phyloP scores from a whole-genome alignment of 2,329 filamentous ascomycete species.

The Neocucurbitaria cava region DNA sequence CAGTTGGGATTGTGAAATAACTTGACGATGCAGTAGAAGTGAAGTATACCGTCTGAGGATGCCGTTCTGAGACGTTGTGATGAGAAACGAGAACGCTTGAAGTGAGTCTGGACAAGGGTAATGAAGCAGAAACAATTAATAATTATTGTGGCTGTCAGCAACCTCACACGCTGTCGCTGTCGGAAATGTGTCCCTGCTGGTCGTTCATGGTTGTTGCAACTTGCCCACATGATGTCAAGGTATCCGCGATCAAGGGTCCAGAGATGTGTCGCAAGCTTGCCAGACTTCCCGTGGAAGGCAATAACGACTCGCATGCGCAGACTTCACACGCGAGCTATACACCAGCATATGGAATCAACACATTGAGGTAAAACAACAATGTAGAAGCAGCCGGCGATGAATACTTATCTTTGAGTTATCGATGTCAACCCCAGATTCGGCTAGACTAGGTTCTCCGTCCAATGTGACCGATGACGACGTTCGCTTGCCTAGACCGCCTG shows the following conservation, averaged over 20 bases:
- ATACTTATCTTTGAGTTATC: background rate
- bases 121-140: too few species aligned
- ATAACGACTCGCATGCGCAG: background rate
- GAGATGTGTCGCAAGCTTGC: too few species aligned
- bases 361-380: background rate
- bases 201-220: background rate
- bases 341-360: background rate
- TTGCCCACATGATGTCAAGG: background rate
- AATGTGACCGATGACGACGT: background rate
- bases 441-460: too few species aligned
- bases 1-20: too few species aligned
- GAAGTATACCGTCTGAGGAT: too few species aligned
- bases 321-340: background rate
- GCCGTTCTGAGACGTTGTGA: too few species aligned
- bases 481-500: background rate
- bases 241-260: too few species aligned
- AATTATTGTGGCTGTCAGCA: background rate
- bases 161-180: background rate
- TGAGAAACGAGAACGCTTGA: too few species aligned
- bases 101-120: too few species aligned
- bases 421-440: background rate
- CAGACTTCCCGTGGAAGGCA: background rate
- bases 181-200: slow-evolving; percentile 1
- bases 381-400: background rate
- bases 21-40: too few species aligned